A percentile compares a stretch with the other conserved stretches of the same genome.
Conservation (phyloP, 352 stramenopile species). For the Phytophthora pisi region DNA sequence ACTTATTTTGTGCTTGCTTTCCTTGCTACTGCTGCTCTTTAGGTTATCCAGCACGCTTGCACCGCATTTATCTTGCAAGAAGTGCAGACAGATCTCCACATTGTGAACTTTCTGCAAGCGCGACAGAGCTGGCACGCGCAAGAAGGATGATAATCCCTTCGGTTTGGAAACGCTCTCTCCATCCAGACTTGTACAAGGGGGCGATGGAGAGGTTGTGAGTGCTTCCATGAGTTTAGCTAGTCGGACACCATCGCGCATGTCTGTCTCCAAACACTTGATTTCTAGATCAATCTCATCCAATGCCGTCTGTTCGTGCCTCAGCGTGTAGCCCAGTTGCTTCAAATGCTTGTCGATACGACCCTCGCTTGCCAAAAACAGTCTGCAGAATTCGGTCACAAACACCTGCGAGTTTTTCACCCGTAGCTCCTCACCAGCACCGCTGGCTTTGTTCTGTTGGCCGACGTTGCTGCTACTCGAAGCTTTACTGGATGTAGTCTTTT, state of each 20-base stretch:
- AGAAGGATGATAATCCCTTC: constrained; percentile 66
- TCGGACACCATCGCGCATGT: constrained; percentile 96
- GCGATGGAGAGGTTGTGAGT: constrained; percentile 49
- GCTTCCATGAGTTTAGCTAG: constrained; percentile 94
- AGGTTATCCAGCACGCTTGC: constrained; percentile 60
- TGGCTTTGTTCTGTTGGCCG: constrained; percentile 9
- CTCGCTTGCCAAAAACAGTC: constrained; percentile 93
- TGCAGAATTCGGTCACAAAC: constrained; percentile 92
- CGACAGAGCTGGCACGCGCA: constrained; percentile 95
- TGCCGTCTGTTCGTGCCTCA: constrained; percentile 91
- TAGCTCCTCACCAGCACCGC: constrained; percentile 13
- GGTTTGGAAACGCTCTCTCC: constrained; percentile 9
- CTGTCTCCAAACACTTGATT: constrained; percentile 91
- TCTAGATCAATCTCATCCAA: constrained; percentile 96
- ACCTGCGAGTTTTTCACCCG: constrained; percentile 92
- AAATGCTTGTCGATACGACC: constrained; percentile 96
- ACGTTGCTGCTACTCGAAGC: not conserved
- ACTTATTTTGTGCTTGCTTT: constrained; percentile 16
- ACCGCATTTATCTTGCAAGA: constrained; percentile 78
- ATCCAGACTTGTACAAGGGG: constrained; percentile 3
- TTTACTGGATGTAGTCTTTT: constrained; percentile 1
- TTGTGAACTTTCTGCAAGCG: constrained; percentile 97
- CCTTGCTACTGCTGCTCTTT: constrained; percentile 31
- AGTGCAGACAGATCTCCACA: constrained; percentile 90
- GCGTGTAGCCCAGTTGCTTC: constrained; percentile 81